Evolutionary conservation across 495 filamentous ascomycete species (phyloP), one percentile per base, ranked within the genome.

Genomic region (Penicillium salamii): DNA sequence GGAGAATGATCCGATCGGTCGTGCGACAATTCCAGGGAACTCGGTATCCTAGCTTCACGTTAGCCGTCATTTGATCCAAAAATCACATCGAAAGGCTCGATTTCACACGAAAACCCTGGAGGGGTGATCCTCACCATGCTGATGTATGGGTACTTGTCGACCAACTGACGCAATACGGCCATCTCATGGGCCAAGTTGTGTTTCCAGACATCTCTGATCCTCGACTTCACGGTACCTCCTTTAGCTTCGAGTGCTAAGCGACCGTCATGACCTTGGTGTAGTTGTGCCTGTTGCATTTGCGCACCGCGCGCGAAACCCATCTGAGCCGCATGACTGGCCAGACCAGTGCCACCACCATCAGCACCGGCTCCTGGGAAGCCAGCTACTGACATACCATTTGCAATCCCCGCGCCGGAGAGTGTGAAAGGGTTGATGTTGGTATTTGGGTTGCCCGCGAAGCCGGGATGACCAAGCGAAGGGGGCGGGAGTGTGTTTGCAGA

Each of bases 191-290:
- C 80, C 47, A 97, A 71, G 62, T 97, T 97, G 50, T 87, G 79
- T 57, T 82, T 86, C 92, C 92, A 98, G 14, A 98, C 93, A 61
- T 98, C 93, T 42, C 91, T 79, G 80, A 97, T 97, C 66, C 90
- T 75, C 21, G 80, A 76, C 63, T 88, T 87, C 20, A 75, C 77
- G 31, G 77, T 66, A 33, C 68, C 76, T 3, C 49, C 65, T 50
- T 70, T 75, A 1, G 62, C 48, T 28, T 74, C 76, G 23, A 73
- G 63, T 36, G 69, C 62, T 58, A 68, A 62, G 29, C 69, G 67
- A 26, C 67, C 76, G 55, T 75, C 78, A 43, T 78, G 82, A 13
- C 60, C 68, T 50, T 81, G 78, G 49, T 78, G 78, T 59, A 79
- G 73, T 46, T 79, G 69, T 55, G 79, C 78, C 60, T 91, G 89